Evolutionary conservation across 2,329 filamentous ascomycete genomes (phyloP), one percentile per base, ranked within the genome.

Genomic region (Hortaea sp.): DNA sequence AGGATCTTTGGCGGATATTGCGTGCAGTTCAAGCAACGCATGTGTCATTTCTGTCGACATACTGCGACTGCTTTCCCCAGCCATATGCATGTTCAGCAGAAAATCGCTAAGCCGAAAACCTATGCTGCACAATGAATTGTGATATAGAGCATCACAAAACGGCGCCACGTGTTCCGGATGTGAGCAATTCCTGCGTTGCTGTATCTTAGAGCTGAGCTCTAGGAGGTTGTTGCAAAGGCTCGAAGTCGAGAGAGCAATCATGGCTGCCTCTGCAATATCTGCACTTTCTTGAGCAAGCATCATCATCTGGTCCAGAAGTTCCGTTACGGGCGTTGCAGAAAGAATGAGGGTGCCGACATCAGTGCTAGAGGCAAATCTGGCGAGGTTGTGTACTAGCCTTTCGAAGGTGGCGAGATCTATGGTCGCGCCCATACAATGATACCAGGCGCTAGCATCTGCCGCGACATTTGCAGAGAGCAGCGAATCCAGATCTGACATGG

Each of bases 21-120:
- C 48, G 31, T 53, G 48, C 2, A 53, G 38, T 28, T 48, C 43
- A n/a, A 52, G 46, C 39, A 52, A 35, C 29, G 43, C 7, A 7
- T 20, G 13, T 12, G 35, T 13, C 6, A 40, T 45, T 7, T 28
- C 32, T 27, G 29, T 29, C 6, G 45, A 9, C 9, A 48, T 3
- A 4, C 39, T 5, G 6, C 40, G 39, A 4, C 29, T 31, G 6
- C 35, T 12, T n/a, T 39, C 13, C n/a, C 32, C 27, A 11, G 43
- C 39, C 10, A 49, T 37, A n/a, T 39, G 31, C 29, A 20, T 38
- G n/a, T 5, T 39, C 5, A 53, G 41, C 13, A 51, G 46, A 7
- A 53, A 29, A 3, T 31, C 45, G 28, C 37, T 39, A n/a, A 53
- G 42, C 29, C 41, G 32, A 34, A 49, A 37, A 9, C 30, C 12